A percentile compares a stretch with the other conserved stretches of the same genome.
phyloP scores from a whole-genome alignment of 176 grass and related monocot genomes.

The Eremochloa ophiuroides region DNA sequence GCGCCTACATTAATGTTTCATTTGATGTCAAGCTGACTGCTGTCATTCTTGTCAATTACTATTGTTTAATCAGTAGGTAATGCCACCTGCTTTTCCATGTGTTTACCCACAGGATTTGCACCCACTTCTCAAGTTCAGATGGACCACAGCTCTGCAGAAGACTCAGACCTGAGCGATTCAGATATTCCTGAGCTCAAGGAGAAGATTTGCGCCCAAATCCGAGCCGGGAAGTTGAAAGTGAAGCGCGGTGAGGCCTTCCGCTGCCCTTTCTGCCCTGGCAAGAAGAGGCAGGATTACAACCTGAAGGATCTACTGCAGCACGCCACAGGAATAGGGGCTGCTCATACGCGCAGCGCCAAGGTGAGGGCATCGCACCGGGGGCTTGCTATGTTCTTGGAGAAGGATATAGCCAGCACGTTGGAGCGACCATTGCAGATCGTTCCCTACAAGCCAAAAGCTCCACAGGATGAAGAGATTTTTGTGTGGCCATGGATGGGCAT shows the following conservation, averaged over 20 bases:
- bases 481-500: slow-evolving; percentile 69
- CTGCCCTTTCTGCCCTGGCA: slow-evolving; percentile 74
- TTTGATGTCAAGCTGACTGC: neutral
- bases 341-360: slow-evolving; percentile 48
- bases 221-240: slow-evolving; percentile 35
- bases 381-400: slow-evolving; percentile 57
- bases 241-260: slow-evolving; percentile 35
- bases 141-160: slow-evolving; percentile 44
- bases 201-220: slow-evolving; percentile 28
- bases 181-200: slow-evolving; percentile 52
- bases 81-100: neutral
- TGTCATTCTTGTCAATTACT: neutral
- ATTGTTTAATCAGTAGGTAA: neutral
- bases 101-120: neutral
- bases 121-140: slow-evolving; percentile 17
- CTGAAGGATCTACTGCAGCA: slow-evolving; percentile 73
- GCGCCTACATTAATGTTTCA: neutral
- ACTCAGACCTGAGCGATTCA: slow-evolving; percentile 66
- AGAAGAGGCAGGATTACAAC: slow-evolving; percentile 65
- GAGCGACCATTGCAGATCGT: slow-evolving; percentile 19
- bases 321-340: slow-evolving; percentile 57
- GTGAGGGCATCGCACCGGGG: slow-evolving; percentile 66
- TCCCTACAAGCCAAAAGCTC: neutral
- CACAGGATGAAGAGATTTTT: slow-evolving; percentile 37
- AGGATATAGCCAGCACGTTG: slow-evolving; percentile 31